These are phyloP conservation scores for Cyclocybe cylindracea DNA, from an alignment of 768 basidiomycete genomes.

Conservation along the genomic window DNA sequence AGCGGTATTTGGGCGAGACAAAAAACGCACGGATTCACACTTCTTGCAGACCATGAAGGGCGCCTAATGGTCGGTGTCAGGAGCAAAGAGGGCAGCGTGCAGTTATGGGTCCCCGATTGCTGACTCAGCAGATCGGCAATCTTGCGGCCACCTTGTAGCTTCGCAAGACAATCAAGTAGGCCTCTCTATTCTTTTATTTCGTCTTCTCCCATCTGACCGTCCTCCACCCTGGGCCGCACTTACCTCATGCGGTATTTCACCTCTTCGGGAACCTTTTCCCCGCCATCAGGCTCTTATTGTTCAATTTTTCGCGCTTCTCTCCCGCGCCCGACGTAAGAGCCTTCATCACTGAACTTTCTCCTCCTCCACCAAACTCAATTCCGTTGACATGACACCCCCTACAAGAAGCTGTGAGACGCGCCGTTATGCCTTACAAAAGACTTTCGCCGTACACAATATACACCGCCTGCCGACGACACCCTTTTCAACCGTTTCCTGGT, in stretches of 20 bases:
- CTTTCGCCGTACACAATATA: slow-evolving; percentile 44
- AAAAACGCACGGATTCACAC: slow-evolving; percentile 67
- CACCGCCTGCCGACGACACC: slow-evolving; percentile 48
- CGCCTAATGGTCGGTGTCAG: slow-evolving; percentile 22
- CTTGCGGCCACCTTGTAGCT: slow-evolving; percentile 33
- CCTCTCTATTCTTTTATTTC: slow-evolving; percentile 35
- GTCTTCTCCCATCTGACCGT: slow-evolving; percentile 16
- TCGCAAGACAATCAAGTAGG: slow-evolving; percentile 33
- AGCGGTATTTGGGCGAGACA: slow-evolving; percentile 16
- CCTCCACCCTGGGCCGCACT: slow-evolving; percentile 35
- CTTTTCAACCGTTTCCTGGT: slow-evolving; percentile 39
- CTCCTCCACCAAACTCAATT: slow-evolving; percentile 36
- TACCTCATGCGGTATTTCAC: slow-evolving; percentile 36
- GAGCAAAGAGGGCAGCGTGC: slow-evolving; percentile 11
- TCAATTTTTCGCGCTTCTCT: slow-evolving; percentile 33
- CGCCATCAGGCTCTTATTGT: slow-evolving; percentile 54
- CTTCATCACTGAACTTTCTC: slow-evolving; percentile 39
- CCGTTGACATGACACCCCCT: slow-evolving; percentile 59
- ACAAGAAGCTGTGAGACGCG: slow-evolving; percentile 38
- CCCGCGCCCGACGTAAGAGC: slow-evolving; percentile 32
- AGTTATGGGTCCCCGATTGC: slow-evolving; percentile 24
- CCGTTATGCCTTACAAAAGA: slow-evolving; percentile 50
- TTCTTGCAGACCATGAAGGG: slow-evolving; percentile 82
- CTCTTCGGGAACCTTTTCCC: slow-evolving; percentile 41
- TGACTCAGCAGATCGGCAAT: slow-evolving; percentile 36